These are phyloP conservation scores for Vitis amurensis DNA, from an alignment of 164 flowering plant species.

Conservation along the genomic window DNA sequence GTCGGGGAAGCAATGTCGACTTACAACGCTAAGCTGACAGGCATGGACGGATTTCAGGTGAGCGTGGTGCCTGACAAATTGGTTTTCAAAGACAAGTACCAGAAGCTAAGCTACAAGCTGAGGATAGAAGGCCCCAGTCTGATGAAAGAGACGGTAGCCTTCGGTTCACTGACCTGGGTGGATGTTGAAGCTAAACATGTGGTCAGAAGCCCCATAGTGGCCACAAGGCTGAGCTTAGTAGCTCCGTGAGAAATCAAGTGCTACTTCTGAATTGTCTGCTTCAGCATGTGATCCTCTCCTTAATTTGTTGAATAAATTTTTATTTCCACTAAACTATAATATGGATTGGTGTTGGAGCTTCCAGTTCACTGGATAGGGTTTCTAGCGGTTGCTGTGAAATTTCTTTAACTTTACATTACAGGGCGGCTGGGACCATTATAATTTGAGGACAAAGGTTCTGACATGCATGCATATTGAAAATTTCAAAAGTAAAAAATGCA, in stretches of 20 bases:
- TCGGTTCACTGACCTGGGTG: constrained; percentile 56
- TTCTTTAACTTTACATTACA: too few species aligned
- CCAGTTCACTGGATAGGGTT: not conserved
- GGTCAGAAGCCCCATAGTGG: constrained; percentile 69
- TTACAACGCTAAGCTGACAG: constrained; percentile 40
- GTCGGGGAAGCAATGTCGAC: constrained; percentile 41
- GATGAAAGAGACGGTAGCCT: constrained; percentile 26
- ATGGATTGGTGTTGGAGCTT: not conserved
- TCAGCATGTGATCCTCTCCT: not conserved
- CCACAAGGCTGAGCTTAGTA: constrained; percentile 29
- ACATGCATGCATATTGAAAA: too few species aligned
- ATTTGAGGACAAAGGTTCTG: too few species aligned
- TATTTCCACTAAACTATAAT: not conserved
- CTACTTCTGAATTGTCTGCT: not conserved
- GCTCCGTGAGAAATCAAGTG: not conserved
- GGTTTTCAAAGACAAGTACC: constrained; percentile 41
- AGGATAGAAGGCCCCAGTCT: constrained; percentile 27
- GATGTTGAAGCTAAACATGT: constrained; percentile 37
- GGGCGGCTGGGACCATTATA: too few species aligned
- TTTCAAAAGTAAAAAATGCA: too few species aligned
- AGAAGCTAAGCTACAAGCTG: constrained; percentile 45
- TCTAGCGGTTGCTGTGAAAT: not conserved
- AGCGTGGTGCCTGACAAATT: constrained; percentile 47
- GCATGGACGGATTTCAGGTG: constrained; percentile 42
- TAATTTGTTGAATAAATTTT: not conserved